These are phyloP conservation scores for Colletotrichum siamense DNA, from an alignment of 2,329 filamentous ascomycete genomes.

Conservation along the genomic window DNA sequence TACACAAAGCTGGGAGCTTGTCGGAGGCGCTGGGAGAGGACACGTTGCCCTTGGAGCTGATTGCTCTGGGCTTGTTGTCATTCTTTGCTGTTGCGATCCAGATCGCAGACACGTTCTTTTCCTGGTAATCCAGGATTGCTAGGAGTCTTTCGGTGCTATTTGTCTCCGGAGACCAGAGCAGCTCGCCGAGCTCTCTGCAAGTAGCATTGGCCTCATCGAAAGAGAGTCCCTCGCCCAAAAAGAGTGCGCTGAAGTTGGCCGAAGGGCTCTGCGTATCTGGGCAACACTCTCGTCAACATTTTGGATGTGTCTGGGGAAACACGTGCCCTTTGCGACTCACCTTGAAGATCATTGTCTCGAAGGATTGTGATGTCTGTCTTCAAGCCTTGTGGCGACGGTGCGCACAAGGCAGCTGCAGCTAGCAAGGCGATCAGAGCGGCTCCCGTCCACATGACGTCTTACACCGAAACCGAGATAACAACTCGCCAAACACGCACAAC, in stretches of 20 bases:
- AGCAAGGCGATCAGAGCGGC: conserved; percentile 22
- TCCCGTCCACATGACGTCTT: conserved; percentile 10
- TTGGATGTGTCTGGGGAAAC: neutral
- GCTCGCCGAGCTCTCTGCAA: conserved; percentile 43
- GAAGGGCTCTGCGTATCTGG: conserved; percentile 37
- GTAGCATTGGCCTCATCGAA: conserved; percentile 32
- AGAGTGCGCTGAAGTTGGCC: conserved; percentile 38
- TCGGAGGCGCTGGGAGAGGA: conserved; percentile 15
- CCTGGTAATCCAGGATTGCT: conserved; percentile 41
- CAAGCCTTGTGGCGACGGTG: conserved; percentile 38
- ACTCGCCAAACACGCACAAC: neutral
- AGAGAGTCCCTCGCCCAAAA: conserved; percentile 33
- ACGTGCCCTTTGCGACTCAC: conserved; percentile 24
- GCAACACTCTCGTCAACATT: neutral
- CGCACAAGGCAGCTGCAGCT: conserved; percentile 24
- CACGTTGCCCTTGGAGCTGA: conserved; percentile 32
- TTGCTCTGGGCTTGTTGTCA: conserved; percentile 24
- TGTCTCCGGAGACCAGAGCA: conserved; percentile 39
- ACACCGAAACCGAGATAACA: conserved; percentile 3
- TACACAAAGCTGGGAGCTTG: conserved; percentile 43
- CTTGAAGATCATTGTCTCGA: conserved; percentile 46
- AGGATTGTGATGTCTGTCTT: conserved; percentile 42
- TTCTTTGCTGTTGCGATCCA: conserved; percentile 38
- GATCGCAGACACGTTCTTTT: conserved; percentile 31
- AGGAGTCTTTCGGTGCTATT: conserved; percentile 35